These are phyloP conservation scores for Fraxinus floribunda DNA, from an alignment of 305 asterid species.

Conservation along the genomic window DNA sequence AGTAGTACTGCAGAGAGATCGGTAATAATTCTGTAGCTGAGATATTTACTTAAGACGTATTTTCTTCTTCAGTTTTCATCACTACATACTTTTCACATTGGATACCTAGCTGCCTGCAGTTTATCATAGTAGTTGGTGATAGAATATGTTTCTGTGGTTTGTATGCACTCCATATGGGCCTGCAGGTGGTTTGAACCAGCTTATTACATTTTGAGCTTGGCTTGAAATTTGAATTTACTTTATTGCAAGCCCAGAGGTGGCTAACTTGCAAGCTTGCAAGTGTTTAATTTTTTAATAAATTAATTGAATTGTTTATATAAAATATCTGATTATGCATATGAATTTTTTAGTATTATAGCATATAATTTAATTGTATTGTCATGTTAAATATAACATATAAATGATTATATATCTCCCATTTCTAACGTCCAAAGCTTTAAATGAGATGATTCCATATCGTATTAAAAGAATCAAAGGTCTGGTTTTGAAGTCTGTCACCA, in stretches of 20 bases:
- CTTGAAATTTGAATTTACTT: not conserved
- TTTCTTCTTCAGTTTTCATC: constrained; percentile 15
- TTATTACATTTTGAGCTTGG: not conserved
- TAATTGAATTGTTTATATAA: not conserved
- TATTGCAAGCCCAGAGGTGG: not conserved
- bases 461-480: not conserved
- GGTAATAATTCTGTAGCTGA: constrained; percentile 46
- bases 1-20: constrained; percentile 58
- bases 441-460: not conserved
- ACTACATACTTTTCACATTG: not conserved
- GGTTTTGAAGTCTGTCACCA: not conserved
- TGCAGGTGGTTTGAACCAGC: not conserved
- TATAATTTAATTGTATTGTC: not conserved
- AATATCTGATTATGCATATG: not conserved
- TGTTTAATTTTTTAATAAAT: not conserved
- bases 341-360: not conserved
- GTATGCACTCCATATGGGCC: not conserved
- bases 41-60: not conserved
- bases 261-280: not conserved
- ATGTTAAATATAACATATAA: not conserved
- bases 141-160: not conserved
- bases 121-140: not conserved
- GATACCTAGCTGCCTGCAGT: not conserved
- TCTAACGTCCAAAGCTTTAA: not conserved
- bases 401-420: not conserved